A percentile compares a stretch with the other conserved stretches of the same genome.
Evolutionary conservation across 1,139 yeast genomes (phyloP).

Genomic region (Groenewaldozyma sp.): DNA sequence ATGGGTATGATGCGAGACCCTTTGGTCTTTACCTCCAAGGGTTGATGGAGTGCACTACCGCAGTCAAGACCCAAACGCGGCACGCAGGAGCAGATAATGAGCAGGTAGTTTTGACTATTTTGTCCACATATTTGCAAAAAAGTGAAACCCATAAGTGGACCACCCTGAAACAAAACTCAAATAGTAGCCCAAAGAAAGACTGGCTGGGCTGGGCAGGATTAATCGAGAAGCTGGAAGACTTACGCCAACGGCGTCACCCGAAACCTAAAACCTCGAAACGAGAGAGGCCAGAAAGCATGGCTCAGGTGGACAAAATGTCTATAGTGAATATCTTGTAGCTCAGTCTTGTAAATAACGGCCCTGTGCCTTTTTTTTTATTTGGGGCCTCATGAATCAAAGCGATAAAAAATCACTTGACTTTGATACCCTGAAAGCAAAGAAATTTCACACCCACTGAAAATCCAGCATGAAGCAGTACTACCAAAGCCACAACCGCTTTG

Average conservation of each 20-base stretch:
- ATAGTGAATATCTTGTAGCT: slow-evolving; percentile 20
- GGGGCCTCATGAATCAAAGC: neutral
- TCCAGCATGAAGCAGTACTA: slow-evolving; percentile 29
- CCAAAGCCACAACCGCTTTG: slow-evolving; percentile 25
- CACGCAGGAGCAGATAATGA: slow-evolving; percentile 17
- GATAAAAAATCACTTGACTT: slow-evolving; percentile 8
- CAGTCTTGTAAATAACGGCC: neutral
- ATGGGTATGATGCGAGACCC: slow-evolving; percentile 1
- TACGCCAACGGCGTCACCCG: neutral
- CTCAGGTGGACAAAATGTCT: slow-evolving; percentile 16
- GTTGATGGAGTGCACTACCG: slow-evolving; percentile 8
- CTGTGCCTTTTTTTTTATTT: neutral
- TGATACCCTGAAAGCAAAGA: slow-evolving; percentile 26
- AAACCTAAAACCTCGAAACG: slow-evolving; percentile 1
- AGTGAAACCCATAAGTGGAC: slow-evolving; percentile 20
- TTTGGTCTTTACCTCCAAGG: slow-evolving; percentile 17
- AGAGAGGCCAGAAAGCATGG: slow-evolving; percentile 7
- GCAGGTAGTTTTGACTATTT: slow-evolving; percentile 19
- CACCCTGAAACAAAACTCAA: neutral
- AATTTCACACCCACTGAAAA: slow-evolving; percentile 32
- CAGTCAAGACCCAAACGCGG: slow-evolving; percentile 3
- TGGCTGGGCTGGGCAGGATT: slow-evolving; percentile 3
- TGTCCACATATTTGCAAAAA: slow-evolving; percentile 21
- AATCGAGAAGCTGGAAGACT: neutral
- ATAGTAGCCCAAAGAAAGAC: neutral